A percentile compares a stretch with the other conserved stretches of the same genome.
phyloP scores from a whole-genome alignment of 75 land plant species.

The Chamaecyparis obtusa region DNA sequence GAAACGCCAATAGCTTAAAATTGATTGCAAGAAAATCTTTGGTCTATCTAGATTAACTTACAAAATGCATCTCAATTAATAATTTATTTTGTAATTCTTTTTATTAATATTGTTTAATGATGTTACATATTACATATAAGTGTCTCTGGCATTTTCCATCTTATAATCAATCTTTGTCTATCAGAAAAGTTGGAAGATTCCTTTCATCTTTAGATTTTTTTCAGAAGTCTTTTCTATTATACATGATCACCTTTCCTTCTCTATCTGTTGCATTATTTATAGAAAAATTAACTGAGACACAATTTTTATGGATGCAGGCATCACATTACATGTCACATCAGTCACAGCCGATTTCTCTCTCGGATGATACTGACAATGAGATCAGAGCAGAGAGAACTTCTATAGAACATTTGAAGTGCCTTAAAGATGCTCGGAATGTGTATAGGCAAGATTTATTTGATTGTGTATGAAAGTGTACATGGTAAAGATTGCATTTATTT shows the following conservation, averaged over 20 bases:
- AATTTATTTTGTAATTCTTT: neutral
- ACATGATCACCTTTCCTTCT: neutral
- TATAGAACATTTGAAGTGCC: conserved; percentile 62
- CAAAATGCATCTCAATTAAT: too few species aligned
- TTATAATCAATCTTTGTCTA: neutral
- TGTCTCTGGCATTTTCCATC: neutral
- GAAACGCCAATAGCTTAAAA: neutral
- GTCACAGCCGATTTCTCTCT: conserved; percentile 74
- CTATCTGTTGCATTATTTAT: neutral
- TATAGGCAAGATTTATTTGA: conserved; percentile 86
- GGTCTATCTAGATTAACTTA: too few species aligned
- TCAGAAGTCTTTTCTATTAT: too few species aligned
- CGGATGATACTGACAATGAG: conserved; percentile 91
- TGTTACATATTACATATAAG: neutral
- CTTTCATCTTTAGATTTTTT: too few species aligned
- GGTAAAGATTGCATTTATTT: conserved; percentile 44
- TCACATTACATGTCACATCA: conserved; percentile 87
- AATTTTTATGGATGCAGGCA: conserved; percentile 55
- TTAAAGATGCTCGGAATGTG: conserved; percentile 76
- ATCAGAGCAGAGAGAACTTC: conserved; percentile 71
- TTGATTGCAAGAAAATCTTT: too few species aligned
- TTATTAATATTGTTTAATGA: neutral
- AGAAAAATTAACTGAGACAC: neutral
- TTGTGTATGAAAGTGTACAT: conserved; percentile 84
- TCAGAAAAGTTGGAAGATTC: too few species aligned